These are phyloP conservation scores for Babesia ovis DNA, from an alignment of 169 alveolate genomes.

Conservation along the genomic window DNA sequence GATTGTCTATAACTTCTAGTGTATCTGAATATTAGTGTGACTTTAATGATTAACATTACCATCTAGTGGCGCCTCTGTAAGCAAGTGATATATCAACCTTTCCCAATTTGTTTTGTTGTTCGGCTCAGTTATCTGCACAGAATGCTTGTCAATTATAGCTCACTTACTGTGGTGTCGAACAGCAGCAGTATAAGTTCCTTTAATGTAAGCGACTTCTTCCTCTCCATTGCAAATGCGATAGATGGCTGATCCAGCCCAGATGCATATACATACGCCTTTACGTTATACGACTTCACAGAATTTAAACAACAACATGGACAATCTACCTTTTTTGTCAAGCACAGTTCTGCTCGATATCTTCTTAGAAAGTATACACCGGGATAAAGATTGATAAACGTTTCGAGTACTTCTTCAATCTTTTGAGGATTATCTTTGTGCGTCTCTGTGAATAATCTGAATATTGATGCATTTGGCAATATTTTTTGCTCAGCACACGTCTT, in stretches of 20 bases:
- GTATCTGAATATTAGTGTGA: background rate
- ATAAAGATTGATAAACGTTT: constrained; percentile 2
- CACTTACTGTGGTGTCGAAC: constrained; percentile 21
- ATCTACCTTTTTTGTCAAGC: background rate
- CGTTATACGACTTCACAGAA: background rate
- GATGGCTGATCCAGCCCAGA: background rate
- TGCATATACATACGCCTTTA: background rate
- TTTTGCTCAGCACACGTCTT: constrained; percentile 28
- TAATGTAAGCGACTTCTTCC: background rate
- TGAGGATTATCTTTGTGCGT: constrained; percentile 1
- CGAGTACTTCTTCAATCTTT: background rate
- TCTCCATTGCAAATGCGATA: constrained; percentile 13
- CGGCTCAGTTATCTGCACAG: constrained; percentile 4
- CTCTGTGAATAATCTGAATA: constrained; percentile 28
- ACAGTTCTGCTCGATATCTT: constrained; percentile 1
- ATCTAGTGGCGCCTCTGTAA: constrained; percentile 27
- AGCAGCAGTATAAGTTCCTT: constrained; percentile 21
- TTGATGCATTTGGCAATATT: constrained; percentile 41
- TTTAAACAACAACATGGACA: background rate
- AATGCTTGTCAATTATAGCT: background rate
- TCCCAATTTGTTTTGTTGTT: constrained; percentile 18
- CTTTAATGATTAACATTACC: background rate
- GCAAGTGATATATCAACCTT: constrained; percentile 20
- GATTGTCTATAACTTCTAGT: constrained; percentile 1
- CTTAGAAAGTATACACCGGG: constrained; percentile 24